Evolutionary conservation across 148 eudicot genomes (phyloP).

Genomic region (Polygonum aviculare): DNA sequence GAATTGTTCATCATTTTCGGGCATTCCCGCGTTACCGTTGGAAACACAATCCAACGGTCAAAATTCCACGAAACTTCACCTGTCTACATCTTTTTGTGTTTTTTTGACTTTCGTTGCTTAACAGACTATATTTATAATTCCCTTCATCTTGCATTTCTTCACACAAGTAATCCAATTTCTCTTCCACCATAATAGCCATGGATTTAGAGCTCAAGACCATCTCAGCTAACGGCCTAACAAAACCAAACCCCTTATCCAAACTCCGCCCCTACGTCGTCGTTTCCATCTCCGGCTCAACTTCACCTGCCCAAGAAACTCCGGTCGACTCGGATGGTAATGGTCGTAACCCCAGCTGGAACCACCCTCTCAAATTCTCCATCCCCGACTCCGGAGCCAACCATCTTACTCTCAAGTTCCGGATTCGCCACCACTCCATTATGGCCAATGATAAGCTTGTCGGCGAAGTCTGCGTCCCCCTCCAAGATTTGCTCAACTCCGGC

Average conservation of each 20-base stretch:
- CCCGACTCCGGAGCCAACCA: constrained; percentile 23
- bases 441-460: constrained; percentile 59
- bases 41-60: background rate
- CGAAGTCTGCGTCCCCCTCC: constrained; percentile 50
- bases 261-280: constrained; percentile 37
- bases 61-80: background rate
- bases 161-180: background rate
- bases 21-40: background rate
- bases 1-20: background rate
- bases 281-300: constrained; percentile 16
- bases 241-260: constrained; percentile 27
- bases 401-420: constrained; percentile 30
- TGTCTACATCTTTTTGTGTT: too few species aligned
- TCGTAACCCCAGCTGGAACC: constrained; percentile 55
- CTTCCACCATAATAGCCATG: background rate
- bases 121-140: background rate
- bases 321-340: constrained; percentile 26
- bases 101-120: background rate
- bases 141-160: background rate
- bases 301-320: constrained; percentile 28
- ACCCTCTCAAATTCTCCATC: constrained; percentile 32
- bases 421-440: constrained; percentile 23
- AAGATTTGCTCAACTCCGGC: constrained; percentile 23
- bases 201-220: constrained; percentile 12
- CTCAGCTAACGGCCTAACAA: constrained; percentile 7